Evolutionary conservation across 768 basidiomycete genomes (phyloP).

Genomic region (Amanita rubescens): DNA sequence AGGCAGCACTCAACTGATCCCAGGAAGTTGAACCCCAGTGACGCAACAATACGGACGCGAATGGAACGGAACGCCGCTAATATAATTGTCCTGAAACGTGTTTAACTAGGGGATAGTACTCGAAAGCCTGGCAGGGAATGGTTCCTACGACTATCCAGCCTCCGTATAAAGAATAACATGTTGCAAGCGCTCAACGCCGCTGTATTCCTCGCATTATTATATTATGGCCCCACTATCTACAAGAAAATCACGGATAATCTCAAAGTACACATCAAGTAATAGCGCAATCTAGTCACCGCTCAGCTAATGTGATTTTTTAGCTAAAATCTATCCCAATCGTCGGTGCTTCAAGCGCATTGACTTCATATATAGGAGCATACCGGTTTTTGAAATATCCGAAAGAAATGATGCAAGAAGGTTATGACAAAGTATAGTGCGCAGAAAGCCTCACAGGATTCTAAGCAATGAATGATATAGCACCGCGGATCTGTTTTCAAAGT

Average conservation of each 20-base stretch:
- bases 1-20: no score
- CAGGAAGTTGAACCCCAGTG: no score
- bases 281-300: not conserved
- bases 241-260: not conserved
- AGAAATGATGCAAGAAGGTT: slow-evolving; percentile 25
- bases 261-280: not conserved
- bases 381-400: slow-evolving; percentile 18
- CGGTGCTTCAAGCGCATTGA: slow-evolving; percentile 8
- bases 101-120: no score
- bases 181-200: not conserved
- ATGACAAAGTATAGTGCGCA: slow-evolving; percentile 17
- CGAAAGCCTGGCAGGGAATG: no score
- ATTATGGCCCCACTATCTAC: not conserved
- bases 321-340: not conserved
- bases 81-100: no score
- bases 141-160: no score
- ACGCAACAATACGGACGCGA: no score
- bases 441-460: not conserved
- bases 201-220: not conserved
- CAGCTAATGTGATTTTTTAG: not conserved
- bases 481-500: slow-evolving; percentile 32
- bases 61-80: no score
- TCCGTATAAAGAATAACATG: not conserved
- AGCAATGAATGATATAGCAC: slow-evolving; percentile 12
- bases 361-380: slow-evolving; percentile 21